Conservation (phyloP, 139 green algal species). For the Cymbomonas tetramitiformis region DNA sequence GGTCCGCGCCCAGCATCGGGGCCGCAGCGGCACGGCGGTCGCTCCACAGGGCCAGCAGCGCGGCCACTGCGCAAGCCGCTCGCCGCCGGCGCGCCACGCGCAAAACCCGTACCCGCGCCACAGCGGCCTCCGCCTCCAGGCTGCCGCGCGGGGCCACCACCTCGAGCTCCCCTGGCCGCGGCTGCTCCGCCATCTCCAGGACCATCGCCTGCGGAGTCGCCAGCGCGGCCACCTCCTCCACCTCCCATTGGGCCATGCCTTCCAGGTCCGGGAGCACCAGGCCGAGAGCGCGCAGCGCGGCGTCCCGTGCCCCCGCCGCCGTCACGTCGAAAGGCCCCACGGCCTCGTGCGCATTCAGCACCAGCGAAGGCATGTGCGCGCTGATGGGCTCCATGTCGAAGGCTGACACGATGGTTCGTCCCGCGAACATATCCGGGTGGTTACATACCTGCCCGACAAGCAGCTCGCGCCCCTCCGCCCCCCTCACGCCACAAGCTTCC, state of each 20-base stretch:
- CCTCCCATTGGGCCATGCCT: too few species aligned
- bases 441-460: too few species aligned
- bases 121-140: slow-evolving; percentile 7
- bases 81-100: too few species aligned
- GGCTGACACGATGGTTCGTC: slow-evolving; percentile 68
- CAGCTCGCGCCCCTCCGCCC: too few species aligned
- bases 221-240: background rate
- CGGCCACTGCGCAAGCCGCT: too few species aligned
- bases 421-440: slow-evolving; percentile 94
- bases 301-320: slow-evolving; percentile 13
- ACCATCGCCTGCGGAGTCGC: slow-evolving; percentile 3
- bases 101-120: too few species aligned
- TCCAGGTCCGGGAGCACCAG: too few species aligned
- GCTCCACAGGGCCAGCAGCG: too few species aligned
- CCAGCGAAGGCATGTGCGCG: slow-evolving; percentile 1
- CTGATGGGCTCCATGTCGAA: slow-evolving; percentile 54
- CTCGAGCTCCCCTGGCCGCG: background rate
- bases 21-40: too few species aligned
- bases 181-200: slow-evolving; percentile 6
- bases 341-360: background rate
- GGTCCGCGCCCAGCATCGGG: too few species aligned
- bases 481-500: too few species aligned
- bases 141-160: too few species aligned
- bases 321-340: background rate
- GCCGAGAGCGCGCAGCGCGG: background rate